A percentile compares a stretch with the other conserved stretches of the same genome.
Evolutionary conservation across 129 eudicot species (phyloP).

Genomic region (Tagetes patula): DNA sequence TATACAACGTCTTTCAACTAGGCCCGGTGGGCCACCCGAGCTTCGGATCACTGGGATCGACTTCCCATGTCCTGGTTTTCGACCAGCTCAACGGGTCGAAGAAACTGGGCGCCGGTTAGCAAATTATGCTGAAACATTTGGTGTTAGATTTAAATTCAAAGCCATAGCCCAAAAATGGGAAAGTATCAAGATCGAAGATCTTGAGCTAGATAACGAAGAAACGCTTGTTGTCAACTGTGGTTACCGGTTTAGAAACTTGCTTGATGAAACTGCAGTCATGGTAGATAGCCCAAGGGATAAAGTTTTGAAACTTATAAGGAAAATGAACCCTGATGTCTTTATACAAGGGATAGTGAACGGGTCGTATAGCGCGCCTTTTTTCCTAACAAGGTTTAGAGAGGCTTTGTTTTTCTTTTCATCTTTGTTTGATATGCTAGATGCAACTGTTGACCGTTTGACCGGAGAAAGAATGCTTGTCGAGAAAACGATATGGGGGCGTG

Average conservation of each 20-base stretch:
- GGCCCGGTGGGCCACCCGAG: slow-evolving; percentile 73
- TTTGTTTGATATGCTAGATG: slow-evolving; percentile 74
- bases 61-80: slow-evolving; percentile 72
- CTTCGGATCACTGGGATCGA: slow-evolving; percentile 79
- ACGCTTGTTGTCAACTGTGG: slow-evolving; percentile 55
- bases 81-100: slow-evolving; percentile 73
- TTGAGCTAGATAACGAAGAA: slow-evolving; percentile 58
- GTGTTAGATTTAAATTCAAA: slow-evolving; percentile 62
- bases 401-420: slow-evolving; percentile 78
- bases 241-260: slow-evolving; percentile 57
- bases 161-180: slow-evolving; percentile 86
- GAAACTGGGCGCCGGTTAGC: slow-evolving; percentile 70
- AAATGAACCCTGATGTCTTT: slow-evolving; percentile 59
- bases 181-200: slow-evolving; percentile 55
- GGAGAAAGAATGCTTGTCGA: slow-evolving; percentile 65
- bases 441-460: slow-evolving; percentile 49
- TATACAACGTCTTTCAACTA: slow-evolving; percentile 56
- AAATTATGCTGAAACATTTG: slow-evolving; percentile 64
- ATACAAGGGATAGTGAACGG: slow-evolving; percentile 72
- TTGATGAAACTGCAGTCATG: slow-evolving; percentile 71
- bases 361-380: slow-evolving; percentile 66
- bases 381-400: slow-evolving; percentile 66
- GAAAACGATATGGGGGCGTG: slow-evolving; percentile 56
- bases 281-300: slow-evolving; percentile 65
- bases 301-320: slow-evolving; percentile 53